These are phyloP conservation scores for Nakazawaea molendinolei DNA, from an alignment of 805 yeast species.

Conservation along the genomic window DNA sequence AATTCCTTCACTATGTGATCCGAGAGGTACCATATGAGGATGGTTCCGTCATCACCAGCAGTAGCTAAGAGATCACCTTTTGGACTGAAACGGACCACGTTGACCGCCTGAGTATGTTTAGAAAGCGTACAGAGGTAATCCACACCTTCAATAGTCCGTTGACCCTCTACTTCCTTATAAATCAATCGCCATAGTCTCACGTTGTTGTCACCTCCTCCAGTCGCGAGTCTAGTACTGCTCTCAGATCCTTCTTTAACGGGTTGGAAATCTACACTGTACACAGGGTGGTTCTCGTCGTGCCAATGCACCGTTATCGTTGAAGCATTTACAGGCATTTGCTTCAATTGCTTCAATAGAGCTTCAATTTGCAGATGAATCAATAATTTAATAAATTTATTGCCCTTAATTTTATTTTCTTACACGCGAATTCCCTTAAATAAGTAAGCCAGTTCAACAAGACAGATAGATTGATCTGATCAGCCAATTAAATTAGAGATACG, in stretches of 20 bases:
- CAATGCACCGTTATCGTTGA: constrained; percentile 55
- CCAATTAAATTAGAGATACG: constrained; percentile 3
- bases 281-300: constrained; percentile 73
- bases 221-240: constrained; percentile 48
- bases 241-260: constrained; percentile 22
- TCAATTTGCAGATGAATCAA: not conserved
- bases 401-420: not conserved
- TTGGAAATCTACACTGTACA: constrained; percentile 63
- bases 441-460: too few species aligned
- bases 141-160: constrained; percentile 32
- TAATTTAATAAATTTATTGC: not conserved
- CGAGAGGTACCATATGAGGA: constrained; percentile 69
- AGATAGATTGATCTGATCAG: too few species aligned
- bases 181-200: constrained; percentile 44
- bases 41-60: constrained; percentile 93
- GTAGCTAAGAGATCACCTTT: constrained; percentile 69
- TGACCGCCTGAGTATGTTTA: constrained; percentile 93
- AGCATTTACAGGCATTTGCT: constrained; percentile 22
- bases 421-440: too few species aligned
- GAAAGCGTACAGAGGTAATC: constrained; percentile 74
- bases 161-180: constrained; percentile 16
- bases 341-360: not conserved
- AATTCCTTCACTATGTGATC: constrained; percentile 51
- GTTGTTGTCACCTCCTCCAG: constrained; percentile 93
- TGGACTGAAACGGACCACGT: constrained; percentile 76